Percentiles rank a stretch among this genome's conserved stretches.
Evolutionary conservation across 257 asterid genomes (phyloP).

Genomic region (Verbascum thapsus): DNA sequence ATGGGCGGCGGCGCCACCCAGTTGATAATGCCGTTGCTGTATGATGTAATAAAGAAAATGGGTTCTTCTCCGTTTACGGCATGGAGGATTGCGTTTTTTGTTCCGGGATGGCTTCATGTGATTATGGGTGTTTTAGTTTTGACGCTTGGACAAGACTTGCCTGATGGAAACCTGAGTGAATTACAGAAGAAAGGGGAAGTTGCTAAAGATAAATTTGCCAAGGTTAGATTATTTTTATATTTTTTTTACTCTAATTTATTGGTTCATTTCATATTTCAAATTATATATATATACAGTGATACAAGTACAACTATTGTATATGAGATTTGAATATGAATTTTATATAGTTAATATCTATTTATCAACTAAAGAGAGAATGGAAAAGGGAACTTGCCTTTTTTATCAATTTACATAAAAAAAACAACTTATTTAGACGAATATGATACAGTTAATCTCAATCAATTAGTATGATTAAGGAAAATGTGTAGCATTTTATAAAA

Average conservation of each 20-base stretch:
- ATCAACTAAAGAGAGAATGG: too few species aligned
- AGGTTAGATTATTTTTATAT: slow-evolving; percentile 19
- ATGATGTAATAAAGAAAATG: slow-evolving; percentile 22
- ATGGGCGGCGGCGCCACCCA: slow-evolving; percentile 40
- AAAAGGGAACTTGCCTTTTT: too few species aligned
- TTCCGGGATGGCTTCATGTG: slow-evolving; percentile 31
- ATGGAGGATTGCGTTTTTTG: slow-evolving; percentile 36
- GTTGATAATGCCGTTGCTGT: slow-evolving; percentile 34
- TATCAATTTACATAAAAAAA: too few species aligned
- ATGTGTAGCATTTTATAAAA: too few species aligned
- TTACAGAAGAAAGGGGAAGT: slow-evolving; percentile 33
- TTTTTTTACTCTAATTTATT: not conserved
- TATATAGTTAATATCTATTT: too few species aligned
- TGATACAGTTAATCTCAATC: too few species aligned
- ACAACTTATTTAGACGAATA: too few species aligned
- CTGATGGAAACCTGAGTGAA: slow-evolving; percentile 37
- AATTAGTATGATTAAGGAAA: too few species aligned
- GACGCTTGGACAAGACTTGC: slow-evolving; percentile 33
- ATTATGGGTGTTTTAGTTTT: slow-evolving; percentile 35
- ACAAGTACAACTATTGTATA: too few species aligned
- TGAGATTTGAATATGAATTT: too few species aligned
- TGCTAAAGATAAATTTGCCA: slow-evolving; percentile 28
- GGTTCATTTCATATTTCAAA: not conserved
- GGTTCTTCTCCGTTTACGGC: slow-evolving; percentile 34
- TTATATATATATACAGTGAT: too few species aligned